A percentile compares a stretch with the other conserved stretches of the same genome.
phyloP scores from a whole-genome alignment of 768 basidiomycete genomes.

The Russula compacta region DNA sequence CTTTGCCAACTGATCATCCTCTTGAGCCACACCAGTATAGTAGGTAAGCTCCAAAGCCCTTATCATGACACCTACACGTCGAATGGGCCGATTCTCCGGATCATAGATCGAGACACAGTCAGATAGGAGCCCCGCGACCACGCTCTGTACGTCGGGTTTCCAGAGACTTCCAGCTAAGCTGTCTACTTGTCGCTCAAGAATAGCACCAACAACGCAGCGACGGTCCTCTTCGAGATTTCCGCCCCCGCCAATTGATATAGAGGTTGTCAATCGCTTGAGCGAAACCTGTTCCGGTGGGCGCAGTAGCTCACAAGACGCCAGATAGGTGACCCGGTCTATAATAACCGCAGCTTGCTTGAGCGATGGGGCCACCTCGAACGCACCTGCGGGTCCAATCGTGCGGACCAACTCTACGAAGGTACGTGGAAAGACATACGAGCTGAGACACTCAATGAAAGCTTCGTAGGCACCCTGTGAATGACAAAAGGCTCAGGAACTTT shows the following conservation, averaged over 20 bases:
- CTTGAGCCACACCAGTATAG: slow-evolving; percentile 25
- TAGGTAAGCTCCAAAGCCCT: slow-evolving; percentile 47
- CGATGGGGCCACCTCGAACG: slow-evolving; percentile 36
- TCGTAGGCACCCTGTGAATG: slow-evolving; percentile 47
- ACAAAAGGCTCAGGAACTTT: neutral
- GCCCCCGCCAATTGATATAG: neutral
- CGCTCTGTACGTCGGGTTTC: slow-evolving; percentile 45
- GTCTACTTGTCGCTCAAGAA: slow-evolving; percentile 55
- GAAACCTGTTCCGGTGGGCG: slow-evolving; percentile 43
- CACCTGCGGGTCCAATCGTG: slow-evolving; percentile 14
- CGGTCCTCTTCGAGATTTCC: slow-evolving; percentile 1
- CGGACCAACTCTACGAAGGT: slow-evolving; percentile 15
- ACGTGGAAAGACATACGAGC: slow-evolving; percentile 23
- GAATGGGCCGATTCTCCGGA: slow-evolving; percentile 40
- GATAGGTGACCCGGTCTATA: slow-evolving; percentile 57
- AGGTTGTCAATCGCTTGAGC: slow-evolving; percentile 24
- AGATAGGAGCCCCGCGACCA: slow-evolving; percentile 35
- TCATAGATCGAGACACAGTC: slow-evolving; percentile 46
- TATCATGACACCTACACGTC: slow-evolving; percentile 49
- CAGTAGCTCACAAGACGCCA: slow-evolving; percentile 59
- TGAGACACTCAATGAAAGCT: slow-evolving; percentile 34
- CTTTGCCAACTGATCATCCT: neutral
- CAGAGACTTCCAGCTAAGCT: slow-evolving; percentile 44
- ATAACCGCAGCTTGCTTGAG: slow-evolving; percentile 51
- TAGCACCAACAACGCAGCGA: slow-evolving; percentile 35